phyloP scores from a whole-genome alignment of 2,329 filamentous ascomycete genomes.

The Aureobasidium sp. region DNA sequence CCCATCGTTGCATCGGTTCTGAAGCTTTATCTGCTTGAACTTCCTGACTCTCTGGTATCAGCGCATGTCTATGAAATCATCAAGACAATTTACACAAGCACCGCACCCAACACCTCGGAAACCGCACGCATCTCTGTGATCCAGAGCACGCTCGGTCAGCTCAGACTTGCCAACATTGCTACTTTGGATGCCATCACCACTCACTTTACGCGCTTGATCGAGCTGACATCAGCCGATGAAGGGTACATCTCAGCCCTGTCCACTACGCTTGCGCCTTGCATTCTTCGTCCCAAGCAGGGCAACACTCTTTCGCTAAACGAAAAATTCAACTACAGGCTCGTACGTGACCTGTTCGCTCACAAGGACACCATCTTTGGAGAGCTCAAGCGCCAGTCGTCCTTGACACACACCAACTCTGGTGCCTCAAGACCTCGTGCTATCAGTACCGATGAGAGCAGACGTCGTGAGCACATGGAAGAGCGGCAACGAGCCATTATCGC shows the following conservation, averaged over 20 bases:
- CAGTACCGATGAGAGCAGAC: slow-evolving; percentile 91
- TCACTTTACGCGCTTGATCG: slow-evolving; percentile 93
- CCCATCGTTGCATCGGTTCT: slow-evolving; percentile 87
- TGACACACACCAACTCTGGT: slow-evolving; percentile 57
- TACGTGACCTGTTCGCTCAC: slow-evolving; percentile 86
- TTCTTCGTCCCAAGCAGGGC: slow-evolving; percentile 79
- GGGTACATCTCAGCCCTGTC: slow-evolving; percentile 70
- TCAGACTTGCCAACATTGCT: slow-evolving; percentile 93
- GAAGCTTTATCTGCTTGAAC: slow-evolving; percentile 89
- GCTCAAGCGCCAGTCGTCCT: slow-evolving; percentile 79
- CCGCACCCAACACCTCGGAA: slow-evolving; percentile 68
- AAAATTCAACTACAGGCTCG: slow-evolving; percentile 81
- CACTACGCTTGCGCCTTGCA: slow-evolving; percentile 69
- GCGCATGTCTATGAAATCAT: slow-evolving; percentile 98
- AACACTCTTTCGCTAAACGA: slow-evolving; percentile 93
- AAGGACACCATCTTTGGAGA: slow-evolving; percentile 95
- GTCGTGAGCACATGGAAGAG: slow-evolving; percentile 89
- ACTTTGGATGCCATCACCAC: slow-evolving; percentile 98
- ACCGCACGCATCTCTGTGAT: slow-evolving; percentile 79
- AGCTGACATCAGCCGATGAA: slow-evolving; percentile 93
- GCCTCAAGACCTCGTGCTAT: slow-evolving; percentile 68
- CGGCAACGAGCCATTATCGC: slow-evolving; percentile 71
- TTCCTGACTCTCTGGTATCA: slow-evolving; percentile 96
- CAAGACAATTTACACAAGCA: slow-evolving; percentile 88
- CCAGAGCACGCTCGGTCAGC: slow-evolving; percentile 89